Evolutionary conservation across 768 basidiomycete species (phyloP).

Genomic region (Chalciporus pseudorubinellus): DNA sequence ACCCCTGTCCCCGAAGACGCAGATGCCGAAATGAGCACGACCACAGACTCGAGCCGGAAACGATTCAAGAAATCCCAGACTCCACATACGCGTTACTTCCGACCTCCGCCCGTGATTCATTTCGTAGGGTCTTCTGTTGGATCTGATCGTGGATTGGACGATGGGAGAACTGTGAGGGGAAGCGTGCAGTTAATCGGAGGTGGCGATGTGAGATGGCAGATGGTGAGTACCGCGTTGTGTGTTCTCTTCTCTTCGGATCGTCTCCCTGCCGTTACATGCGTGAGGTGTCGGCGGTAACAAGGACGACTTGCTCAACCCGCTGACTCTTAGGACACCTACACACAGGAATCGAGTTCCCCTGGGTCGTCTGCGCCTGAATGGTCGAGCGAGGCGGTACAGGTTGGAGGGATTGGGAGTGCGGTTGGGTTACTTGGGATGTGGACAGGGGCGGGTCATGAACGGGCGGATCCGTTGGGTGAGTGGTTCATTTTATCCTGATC

Average conservation of each 20-base stretch:
- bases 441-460: slow-evolving; percentile 51
- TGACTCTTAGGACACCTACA: slow-evolving; percentile 15
- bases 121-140: slow-evolving; percentile 46
- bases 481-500: neutral
- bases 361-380: slow-evolving; percentile 42
- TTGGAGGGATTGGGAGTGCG: slow-evolving; percentile 54
- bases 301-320: neutral
- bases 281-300: neutral
- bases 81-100: slow-evolving; percentile 23
- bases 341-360: slow-evolving; percentile 32
- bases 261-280: neutral
- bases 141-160: slow-evolving; percentile 32
- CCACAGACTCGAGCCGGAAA: neutral
- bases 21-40: neutral
- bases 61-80: neutral
- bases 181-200: slow-evolving; percentile 48
- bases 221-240: slow-evolving; percentile 34
- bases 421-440: slow-evolving; percentile 54
- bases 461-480: slow-evolving; percentile 43
- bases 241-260: neutral
- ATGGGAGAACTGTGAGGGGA: slow-evolving; percentile 39
- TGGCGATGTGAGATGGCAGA: slow-evolving; percentile 50
- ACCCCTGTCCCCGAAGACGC: neutral
- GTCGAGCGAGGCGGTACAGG: slow-evolving; percentile 55
- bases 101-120: slow-evolving; percentile 49